These are phyloP conservation scores for Pholiota microspora DNA, from an alignment of 768 basidiomycete genomes.

Conservation along the genomic window DNA sequence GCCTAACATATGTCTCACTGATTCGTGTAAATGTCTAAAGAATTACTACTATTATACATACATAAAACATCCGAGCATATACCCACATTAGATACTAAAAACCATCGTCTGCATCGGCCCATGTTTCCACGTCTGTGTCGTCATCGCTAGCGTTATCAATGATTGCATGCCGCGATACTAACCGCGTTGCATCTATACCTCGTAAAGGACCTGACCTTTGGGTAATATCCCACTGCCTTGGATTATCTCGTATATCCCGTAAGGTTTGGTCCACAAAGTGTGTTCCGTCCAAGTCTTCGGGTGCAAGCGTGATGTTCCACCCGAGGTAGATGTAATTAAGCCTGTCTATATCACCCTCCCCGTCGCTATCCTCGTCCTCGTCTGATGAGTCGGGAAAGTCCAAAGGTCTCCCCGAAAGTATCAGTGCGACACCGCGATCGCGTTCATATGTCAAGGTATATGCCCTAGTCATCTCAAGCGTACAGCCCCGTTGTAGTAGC, in stretches of 20 bases:
- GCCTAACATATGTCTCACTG: too few species aligned
- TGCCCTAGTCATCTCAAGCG: neutral
- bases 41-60: too few species aligned
- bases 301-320: constrained; percentile 61
- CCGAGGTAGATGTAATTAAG: constrained; percentile 58
- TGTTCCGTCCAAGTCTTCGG: constrained; percentile 42
- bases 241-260: constrained; percentile 28
- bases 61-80: too few species aligned
- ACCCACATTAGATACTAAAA: too few species aligned
- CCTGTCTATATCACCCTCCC: constrained; percentile 11
- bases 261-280: constrained; percentile 41
- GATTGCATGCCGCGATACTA: constrained; percentile 28
- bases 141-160: constrained; percentile 1
- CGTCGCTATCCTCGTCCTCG: constrained; percentile 27
- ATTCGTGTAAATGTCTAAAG: too few species aligned
- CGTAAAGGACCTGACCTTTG: constrained; percentile 21
- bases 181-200: constrained; percentile 30
- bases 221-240: constrained; percentile 32
- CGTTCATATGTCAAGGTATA: neutral
- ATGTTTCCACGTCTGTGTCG: neutral
- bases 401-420: neutral
- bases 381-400: neutral
- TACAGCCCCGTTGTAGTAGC: neutral
- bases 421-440: neutral
- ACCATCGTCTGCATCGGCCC: neutral